Conservation (phyloP, 345 rosid species). For the Boechera retrofracta region DNA sequence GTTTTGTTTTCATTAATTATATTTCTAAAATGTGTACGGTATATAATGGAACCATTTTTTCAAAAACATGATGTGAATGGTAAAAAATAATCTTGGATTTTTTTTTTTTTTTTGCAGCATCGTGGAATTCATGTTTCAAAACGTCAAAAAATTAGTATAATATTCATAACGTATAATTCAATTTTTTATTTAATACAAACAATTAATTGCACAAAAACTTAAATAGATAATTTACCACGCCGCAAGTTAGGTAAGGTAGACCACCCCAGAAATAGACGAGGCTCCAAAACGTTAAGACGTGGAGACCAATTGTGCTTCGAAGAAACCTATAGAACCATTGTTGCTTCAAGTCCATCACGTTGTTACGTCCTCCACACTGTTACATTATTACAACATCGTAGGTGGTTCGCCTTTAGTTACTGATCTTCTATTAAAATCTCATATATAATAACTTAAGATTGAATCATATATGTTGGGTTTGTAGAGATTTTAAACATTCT, state of each 20-base stretch:
- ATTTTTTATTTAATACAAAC: neutral
- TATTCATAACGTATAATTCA: neutral
- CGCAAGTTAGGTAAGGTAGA: constrained; percentile 81
- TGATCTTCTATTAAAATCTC: neutral
- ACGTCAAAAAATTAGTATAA: neutral
- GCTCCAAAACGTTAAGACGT: constrained; percentile 59
- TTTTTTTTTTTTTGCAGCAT: neutral
- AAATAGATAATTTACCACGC: constrained; percentile 60
- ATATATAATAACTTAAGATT: neutral
- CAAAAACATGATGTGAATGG: neutral
- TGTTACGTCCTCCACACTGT: constrained; percentile 79
- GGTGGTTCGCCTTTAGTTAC: neutral
- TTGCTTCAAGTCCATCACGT: constrained; percentile 84
- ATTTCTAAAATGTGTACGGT: neutral
- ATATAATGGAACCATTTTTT: neutral
- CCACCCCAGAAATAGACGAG: constrained; percentile 66
- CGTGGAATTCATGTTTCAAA: neutral
- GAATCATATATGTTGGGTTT: neutral
- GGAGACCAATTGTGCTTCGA: constrained; percentile 58
- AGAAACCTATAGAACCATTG: constrained; percentile 79
- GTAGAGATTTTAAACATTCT: neutral
- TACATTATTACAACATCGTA: neutral
- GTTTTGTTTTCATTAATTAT: neutral
- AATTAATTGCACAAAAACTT: neutral
- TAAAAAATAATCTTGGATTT: no score